phyloP scores from a whole-genome alignment of 257 asterid species.

The Cynanchum wilfordii region DNA sequence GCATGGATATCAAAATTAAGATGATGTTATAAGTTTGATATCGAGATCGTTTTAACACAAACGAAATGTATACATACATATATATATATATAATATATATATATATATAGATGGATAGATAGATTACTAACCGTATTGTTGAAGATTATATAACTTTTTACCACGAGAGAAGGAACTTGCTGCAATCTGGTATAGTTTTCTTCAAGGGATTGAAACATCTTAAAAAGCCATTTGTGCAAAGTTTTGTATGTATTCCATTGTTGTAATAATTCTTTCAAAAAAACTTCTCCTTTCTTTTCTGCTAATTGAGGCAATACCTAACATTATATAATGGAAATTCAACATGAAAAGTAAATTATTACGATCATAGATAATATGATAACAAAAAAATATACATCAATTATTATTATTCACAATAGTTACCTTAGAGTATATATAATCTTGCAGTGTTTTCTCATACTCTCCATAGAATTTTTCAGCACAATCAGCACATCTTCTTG shows the following conservation, averaged over 20 bases:
- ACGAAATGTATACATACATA: too few relatives aligned
- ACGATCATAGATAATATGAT: too few relatives aligned
- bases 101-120: too few relatives aligned
- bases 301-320: conserved; percentile 30
- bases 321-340: background rate
- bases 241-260: conserved; percentile 29
- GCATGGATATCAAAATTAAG: background rate
- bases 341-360: background rate
- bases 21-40: too few relatives aligned
- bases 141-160: conserved; percentile 27
- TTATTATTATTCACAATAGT: too few relatives aligned
- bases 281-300: conserved; percentile 20
- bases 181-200: conserved; percentile 15
- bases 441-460: conserved; percentile 27
- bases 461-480: conserved; percentile 18
- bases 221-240: conserved; percentile 26
- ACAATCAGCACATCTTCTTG: background rate
- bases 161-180: conserved; percentile 23
- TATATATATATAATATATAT: too few relatives aligned
- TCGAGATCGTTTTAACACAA: too few relatives aligned
- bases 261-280: conserved; percentile 28
- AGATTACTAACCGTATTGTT: conserved; percentile 22
- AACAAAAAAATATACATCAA: too few relatives aligned
- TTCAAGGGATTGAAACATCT: conserved; percentile 26
- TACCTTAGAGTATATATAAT: conserved; percentile 30